Conservation (phyloP, 345 rosid genomes). For the Dovyalis caffra region DNA sequence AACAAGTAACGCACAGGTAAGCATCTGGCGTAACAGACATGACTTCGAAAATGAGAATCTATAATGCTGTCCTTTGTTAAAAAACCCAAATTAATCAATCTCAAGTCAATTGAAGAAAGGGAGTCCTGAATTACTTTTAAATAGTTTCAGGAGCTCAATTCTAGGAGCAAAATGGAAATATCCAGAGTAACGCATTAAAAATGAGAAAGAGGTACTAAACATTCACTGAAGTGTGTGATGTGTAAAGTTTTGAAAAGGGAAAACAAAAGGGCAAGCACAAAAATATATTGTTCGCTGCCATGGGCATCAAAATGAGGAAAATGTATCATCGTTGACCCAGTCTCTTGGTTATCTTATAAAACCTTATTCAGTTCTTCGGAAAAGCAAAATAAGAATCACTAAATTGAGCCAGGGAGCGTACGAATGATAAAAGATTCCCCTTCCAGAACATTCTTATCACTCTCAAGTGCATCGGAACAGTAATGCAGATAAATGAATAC, state of each 20-base stretch:
- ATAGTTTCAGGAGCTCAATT: neutral
- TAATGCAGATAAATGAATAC: neutral
- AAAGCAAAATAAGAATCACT: neutral
- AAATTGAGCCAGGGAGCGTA: neutral
- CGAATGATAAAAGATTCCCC: neutral
- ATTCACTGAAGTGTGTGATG: neutral
- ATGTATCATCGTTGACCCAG: neutral
- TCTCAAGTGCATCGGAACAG: neutral
- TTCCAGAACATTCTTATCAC: neutral
- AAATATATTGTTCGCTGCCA: no score
- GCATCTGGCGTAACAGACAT: neutral
- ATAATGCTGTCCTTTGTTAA: neutral
- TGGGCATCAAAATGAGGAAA: neutral
- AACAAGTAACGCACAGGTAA: neutral
- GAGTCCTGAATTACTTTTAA: neutral
- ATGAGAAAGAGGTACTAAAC: neutral
- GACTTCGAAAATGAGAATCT: neutral
- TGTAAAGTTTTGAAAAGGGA: no score
- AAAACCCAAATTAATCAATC: neutral
- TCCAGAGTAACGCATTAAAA: neutral
- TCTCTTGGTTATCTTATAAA: neutral
- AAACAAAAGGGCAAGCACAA: no score
- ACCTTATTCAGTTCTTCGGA: neutral
- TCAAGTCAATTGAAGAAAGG: neutral
- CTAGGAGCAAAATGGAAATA: neutral